Evolutionary conservation across 805 yeast genomes (phyloP), one percentile per base, ranked within the genome.

Genomic region (Saturnispora hagleri): DNA sequence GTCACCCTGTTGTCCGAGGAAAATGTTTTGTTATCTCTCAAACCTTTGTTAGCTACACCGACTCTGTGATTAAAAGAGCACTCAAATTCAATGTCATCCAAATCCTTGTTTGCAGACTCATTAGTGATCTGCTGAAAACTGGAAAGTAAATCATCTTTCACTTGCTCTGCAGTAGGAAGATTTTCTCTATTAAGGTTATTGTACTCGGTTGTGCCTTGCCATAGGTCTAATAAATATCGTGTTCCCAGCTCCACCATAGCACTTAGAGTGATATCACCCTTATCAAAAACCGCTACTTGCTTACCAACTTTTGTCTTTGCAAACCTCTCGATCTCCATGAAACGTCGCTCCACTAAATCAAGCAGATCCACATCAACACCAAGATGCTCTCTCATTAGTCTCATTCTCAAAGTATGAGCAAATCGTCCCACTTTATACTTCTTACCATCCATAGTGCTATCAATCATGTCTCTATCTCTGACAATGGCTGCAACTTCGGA

Each of bases 321-420:
- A 60, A 72, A 70, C 5, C 65, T 63, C 53, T 77, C 80, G 55
- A 78, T 72, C 47, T 71, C 69, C 17, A 67, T 62, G 51, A 86
- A 84, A 58, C 86, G 75, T 58, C 90, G 74, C 62, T 89, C 97
- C 33, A 89, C 85, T 43, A 85, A 68, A 52, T 90, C 97, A 26
- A 89, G 68, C 15, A 84, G 72, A 67, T 90, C 97, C 43, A 89
- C 93, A 65, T 89, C 95, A 50, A 95, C 84, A 26, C 99, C 99
- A 26, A 93, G 65, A 69, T 93, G 99, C 63, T 93, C 99, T 57
- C 99, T 78, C 99, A 93, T 93, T 48, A 95, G 73, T 55, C 97
- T 76, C 72, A 89, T 79, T 60, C 99, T 77, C 54, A 93, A 70
- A 2, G 93, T 83, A 65, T 89, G 95, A 0, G 98, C 89, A 72